These are phyloP conservation scores for Pyrenula aspistea DNA, from an alignment of 495 filamentous ascomycete genomes.

Conservation along the genomic window DNA sequence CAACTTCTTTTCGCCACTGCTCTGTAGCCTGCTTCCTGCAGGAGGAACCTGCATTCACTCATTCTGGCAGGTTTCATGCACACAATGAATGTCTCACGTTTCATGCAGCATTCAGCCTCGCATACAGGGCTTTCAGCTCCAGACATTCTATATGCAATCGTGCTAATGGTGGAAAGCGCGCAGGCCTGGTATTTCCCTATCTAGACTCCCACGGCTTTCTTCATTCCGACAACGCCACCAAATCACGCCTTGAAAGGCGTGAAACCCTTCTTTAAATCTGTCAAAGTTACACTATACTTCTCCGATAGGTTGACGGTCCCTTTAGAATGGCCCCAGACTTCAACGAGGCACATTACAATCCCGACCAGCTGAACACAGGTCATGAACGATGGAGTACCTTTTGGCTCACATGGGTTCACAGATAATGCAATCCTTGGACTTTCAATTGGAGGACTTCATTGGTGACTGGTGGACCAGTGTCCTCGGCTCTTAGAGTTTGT, in stretches of 20 bases:
- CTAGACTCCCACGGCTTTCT: not conserved
- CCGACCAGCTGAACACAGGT: too few relatives aligned
- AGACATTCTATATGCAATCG: not conserved
- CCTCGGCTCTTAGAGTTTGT: not conserved
- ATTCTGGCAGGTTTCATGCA: not conserved
- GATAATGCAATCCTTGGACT: too few relatives aligned
- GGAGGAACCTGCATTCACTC: not conserved
- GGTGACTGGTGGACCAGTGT: not conserved
- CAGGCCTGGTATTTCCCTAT: not conserved
- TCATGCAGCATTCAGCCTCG: not conserved
- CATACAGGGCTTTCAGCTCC: not conserved
- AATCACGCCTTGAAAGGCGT: too few relatives aligned
- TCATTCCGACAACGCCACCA: too few relatives aligned
- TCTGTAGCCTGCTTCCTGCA: not conserved
- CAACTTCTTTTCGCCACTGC: not conserved
- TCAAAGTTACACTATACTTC: too few relatives aligned
- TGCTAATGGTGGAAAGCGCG: not conserved
- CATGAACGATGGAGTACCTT: too few relatives aligned
- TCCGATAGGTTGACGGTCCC: too few relatives aligned
- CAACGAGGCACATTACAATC: too few relatives aligned
- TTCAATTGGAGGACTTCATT: not conserved
- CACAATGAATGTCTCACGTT: not conserved
- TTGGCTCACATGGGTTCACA: too few relatives aligned
- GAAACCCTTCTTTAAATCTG: too few relatives aligned
- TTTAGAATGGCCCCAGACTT: too few relatives aligned